Evolutionary conservation across 345 rosid species (phyloP).

Genomic region (Populus ilicifolia): DNA sequence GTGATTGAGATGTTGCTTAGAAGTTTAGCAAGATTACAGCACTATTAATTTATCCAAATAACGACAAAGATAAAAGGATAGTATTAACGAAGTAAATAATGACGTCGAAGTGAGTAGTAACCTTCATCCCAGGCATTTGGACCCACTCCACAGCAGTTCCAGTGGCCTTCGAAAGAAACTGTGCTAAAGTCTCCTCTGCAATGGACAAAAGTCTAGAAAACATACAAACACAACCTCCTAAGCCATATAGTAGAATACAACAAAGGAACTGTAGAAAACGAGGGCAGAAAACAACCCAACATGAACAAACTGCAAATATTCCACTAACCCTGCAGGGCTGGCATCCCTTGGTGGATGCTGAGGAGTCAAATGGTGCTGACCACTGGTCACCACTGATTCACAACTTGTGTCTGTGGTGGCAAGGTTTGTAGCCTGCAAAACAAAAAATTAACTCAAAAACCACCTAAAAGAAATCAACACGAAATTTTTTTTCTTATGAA

Average conservation of each 20-base stretch:
- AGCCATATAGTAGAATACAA: not conserved
- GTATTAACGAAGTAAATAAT: slow-evolving; percentile 6
- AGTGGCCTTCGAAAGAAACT: slow-evolving; percentile 99
- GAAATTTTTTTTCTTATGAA: not conserved
- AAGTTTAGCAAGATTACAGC: slow-evolving; percentile 12
- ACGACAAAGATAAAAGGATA: not conserved
- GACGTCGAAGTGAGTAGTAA: slow-evolving; percentile 21
- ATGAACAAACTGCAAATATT: slow-evolving; percentile 7
- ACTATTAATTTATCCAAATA: not conserved
- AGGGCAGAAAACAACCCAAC: slow-evolving; percentile 36
- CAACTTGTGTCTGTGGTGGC: slow-evolving; percentile 95
- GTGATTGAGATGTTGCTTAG: slow-evolving; percentile 17
- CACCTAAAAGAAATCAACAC: not conserved
- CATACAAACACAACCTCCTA: slow-evolving; percentile 17
- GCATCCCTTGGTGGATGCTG: slow-evolving; percentile 99
- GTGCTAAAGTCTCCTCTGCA: slow-evolving; percentile 99
- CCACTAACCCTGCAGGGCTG: slow-evolving; percentile 98
- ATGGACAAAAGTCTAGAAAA: slow-evolving; percentile 85
- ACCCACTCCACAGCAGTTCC: slow-evolving; percentile 99
- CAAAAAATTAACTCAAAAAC: slow-evolving; percentile 6
- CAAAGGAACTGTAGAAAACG: slow-evolving; percentile 12
- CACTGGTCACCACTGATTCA: slow-evolving; percentile 97
- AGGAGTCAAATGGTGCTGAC: slow-evolving; percentile 91
- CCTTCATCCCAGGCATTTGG: slow-evolving; percentile 99
- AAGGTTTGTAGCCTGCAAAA: slow-evolving; percentile 63